Evolutionary conservation across 352 stramenopile genomes (phyloP), one percentile per base, ranked within the genome.

Genomic region (Phytophthora megakarya): DNA sequence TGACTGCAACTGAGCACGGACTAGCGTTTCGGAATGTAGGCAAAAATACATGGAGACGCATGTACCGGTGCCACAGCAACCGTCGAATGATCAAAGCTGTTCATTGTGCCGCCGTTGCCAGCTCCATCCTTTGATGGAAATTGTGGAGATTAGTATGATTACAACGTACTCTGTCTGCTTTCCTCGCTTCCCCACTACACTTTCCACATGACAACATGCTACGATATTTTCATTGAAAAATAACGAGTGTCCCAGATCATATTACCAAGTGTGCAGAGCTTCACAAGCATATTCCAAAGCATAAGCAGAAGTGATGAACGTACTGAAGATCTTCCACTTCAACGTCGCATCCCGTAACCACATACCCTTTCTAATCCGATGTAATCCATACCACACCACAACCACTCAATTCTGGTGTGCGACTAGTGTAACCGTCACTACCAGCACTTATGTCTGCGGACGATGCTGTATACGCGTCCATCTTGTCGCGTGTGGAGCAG

Each of bases 381-480:
- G 9, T 32, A 9, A 9, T 32, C 4, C 4, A 32, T 9, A 9
- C 9, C 16, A 49, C 43, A 49, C 43, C 23, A 50, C 2, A 10
- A 13, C 16, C n/a, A 49, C 43, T 21, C 43, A 50, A 52, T 7
- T 18, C 3, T 52, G 11, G 25, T 52, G 45, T 52, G 10, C 8
- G n/a, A 26, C 30, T 52, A 26, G 18, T 25, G 9, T 50, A 22
- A 35, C 30, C 8, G 8, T 35, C 35, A 12, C 28, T 42, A 42
- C 38, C 18, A 42, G 32, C 47, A 53, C 52, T 40, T 38, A 51
- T 47, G 39, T 15, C 7, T 15, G 30, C 4, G 8, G 43, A 69
- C 16, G 65, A 78, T n/a, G 59, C 52, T 32, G 59, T 69, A 28
- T 82, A 72, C 39, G 73, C 61, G 43, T 67, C 70, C 43, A 77